Percentiles rank a stretch among this genome's conserved stretches.
Evolutionary conservation across 2,329 filamentous ascomycete species (phyloP).

Genomic region (Aspergillus texensis): DNA sequence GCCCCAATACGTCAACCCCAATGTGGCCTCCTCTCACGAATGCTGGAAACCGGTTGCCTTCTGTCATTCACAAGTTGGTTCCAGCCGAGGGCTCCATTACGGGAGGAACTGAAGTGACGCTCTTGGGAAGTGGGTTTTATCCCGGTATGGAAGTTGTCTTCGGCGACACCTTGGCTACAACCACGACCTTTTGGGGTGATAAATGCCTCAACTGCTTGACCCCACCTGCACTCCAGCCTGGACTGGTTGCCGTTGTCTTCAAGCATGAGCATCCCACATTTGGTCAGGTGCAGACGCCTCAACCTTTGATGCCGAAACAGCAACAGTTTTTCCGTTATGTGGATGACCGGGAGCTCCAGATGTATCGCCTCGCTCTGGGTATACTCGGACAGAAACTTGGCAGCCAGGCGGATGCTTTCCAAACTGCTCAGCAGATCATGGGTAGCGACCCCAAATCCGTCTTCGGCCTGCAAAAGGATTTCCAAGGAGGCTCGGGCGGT

Average conservation of each 20-base stretch:
- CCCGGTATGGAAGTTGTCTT: slow-evolving; percentile 84
- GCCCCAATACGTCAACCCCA: slow-evolving; percentile 52
- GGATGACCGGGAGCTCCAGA: slow-evolving; percentile 52
- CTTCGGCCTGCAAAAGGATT: slow-evolving; percentile 51
- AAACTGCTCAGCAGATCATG: slow-evolving; percentile 53
- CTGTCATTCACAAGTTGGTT: slow-evolving; percentile 79
- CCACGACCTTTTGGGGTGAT: slow-evolving; percentile 79
- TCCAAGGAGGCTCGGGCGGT: slow-evolving; percentile 46
- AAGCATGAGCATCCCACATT: slow-evolving; percentile 57
- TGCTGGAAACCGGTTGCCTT: slow-evolving; percentile 56
- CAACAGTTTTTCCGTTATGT: slow-evolving; percentile 70
- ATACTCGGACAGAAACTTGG: slow-evolving; percentile 51
- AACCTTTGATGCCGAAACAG: slow-evolving; percentile 50
- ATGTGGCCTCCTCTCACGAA: slow-evolving; percentile 57
- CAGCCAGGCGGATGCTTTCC: slow-evolving; percentile 51
- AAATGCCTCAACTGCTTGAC: slow-evolving; percentile 78
- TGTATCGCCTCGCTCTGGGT: slow-evolving; percentile 47
- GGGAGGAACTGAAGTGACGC: slow-evolving; percentile 84
- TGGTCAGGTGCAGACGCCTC: slow-evolving; percentile 47
- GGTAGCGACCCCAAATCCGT: slow-evolving; percentile 48
- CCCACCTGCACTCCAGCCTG: slow-evolving; percentile 69
- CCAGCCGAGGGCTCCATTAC: slow-evolving; percentile 79
- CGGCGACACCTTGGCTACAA: slow-evolving; percentile 68
- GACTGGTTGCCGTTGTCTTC: slow-evolving; percentile 72
- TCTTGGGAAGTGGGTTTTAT: slow-evolving; percentile 78